Percentiles rank a stretch among this genome's conserved stretches.
These are phyloP conservation scores for Globisporangium nagaii DNA, from an alignment of 352 stramenopile species.

Conservation along the genomic window DNA sequence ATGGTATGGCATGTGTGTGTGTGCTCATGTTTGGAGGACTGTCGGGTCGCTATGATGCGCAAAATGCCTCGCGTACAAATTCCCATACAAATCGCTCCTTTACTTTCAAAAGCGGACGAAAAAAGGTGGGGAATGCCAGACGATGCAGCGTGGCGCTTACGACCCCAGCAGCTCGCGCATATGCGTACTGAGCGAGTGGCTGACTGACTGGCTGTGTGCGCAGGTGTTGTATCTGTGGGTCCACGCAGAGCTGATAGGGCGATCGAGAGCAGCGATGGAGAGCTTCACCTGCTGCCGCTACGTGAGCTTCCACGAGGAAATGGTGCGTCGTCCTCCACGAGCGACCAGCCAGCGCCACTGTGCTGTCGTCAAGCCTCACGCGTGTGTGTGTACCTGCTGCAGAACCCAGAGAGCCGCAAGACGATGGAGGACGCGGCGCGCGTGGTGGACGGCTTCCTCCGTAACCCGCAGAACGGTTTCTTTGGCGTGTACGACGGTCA, in stretches of 20 bases:
- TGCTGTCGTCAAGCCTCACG: background rate
- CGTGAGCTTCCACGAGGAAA: slow-evolving; percentile 74
- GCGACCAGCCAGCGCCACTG: background rate
- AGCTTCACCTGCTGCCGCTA: slow-evolving; percentile 51
- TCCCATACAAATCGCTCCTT: background rate
- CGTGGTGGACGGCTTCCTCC: slow-evolving; percentile 66
- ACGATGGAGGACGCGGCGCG: slow-evolving; percentile 81
- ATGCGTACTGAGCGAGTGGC: no score
- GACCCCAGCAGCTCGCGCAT: background rate
- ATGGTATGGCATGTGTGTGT: background rate
- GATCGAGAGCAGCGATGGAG: slow-evolving; percentile 2
- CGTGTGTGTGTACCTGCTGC: background rate
- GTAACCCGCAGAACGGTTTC: slow-evolving; percentile 51
- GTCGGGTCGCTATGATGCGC: no score
- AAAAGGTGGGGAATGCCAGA: background rate
- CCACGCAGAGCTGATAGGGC: background rate
- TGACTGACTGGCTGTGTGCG: background rate
- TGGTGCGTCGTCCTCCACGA: slow-evolving; percentile 29
- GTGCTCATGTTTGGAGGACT: background rate
- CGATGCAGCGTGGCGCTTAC: background rate
- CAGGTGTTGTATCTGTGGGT: background rate
- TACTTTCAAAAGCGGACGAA: background rate
- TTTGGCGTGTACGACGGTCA: slow-evolving; percentile 79
- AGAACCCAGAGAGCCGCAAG: slow-evolving; percentile 72
- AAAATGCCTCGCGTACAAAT: background rate